Evolutionary conservation across 495 filamentous ascomycete species (phyloP), one percentile per base, ranked within the genome.

Genomic region (Tuber borchii): DNA sequence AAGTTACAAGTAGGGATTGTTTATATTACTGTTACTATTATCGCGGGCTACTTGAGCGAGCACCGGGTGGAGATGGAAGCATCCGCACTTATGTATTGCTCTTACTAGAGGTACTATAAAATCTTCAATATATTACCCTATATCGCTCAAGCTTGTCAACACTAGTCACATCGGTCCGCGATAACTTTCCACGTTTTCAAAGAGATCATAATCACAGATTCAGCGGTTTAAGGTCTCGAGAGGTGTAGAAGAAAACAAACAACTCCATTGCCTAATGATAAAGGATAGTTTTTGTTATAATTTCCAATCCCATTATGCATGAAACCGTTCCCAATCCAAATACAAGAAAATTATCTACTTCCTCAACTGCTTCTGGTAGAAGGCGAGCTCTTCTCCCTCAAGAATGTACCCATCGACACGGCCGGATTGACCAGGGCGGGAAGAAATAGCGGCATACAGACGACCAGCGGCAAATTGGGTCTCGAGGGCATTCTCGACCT

Each of bases 381-480:
- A 99, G 86, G 93, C 92, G 82, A 99, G 87, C 90, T 99, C 95
- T 84, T 99, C 95, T 81, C 95, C 95, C 91, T 99, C 95, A 77
- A 99, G 89, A 85, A 99, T 91, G 89, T 99, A 99, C 76, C 95
- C 95, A 86, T 99, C 95, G 78, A 88, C 88, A 86, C 95, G 94
- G 82, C 95, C 95, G 85, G 92, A 93, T 92, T 99, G 95, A 82
- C 95, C 95, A 73, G 95, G 95, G 84, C 95, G 89, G 83, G 91
- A 94, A 74, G 95, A 88, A 80, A 99, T 87, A 80, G 97, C 91
- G 80, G 95, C 95, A 87, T 90, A 97, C 77, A 99, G 87, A 88
- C 96, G 95, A 87, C 95, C 93, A 77, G 95, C 94, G 89, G 97
- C 95, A 88, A 99, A 98, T 87, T 99, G 95, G 87, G 92, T 92